phyloP scores from a whole-genome alignment of 441 rosid species.

The Corymbia calophylla region DNA sequence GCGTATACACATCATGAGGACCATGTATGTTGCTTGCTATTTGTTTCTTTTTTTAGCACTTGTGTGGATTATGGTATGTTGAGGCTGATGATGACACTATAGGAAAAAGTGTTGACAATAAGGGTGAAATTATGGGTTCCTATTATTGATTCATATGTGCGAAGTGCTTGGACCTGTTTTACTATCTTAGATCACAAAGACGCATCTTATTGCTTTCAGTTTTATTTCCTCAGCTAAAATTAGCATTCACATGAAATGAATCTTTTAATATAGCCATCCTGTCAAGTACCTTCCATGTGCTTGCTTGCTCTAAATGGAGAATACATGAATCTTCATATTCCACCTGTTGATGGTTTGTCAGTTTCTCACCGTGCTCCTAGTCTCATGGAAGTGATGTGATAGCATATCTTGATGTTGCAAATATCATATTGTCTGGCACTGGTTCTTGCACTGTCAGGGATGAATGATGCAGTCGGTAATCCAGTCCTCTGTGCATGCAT shows the following conservation, averaged over 20 bases:
- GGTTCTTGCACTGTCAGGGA: slow-evolving; percentile 19
- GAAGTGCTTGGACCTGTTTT: not conserved
- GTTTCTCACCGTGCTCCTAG: not conserved
- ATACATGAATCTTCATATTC: not conserved
- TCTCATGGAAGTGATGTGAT: not conserved
- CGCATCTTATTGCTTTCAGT: not conserved
- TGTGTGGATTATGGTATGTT: not conserved
- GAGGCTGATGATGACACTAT: not conserved
- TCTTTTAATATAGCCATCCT: not conserved
- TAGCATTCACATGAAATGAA: too few relatives aligned
- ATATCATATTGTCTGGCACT: not conserved
- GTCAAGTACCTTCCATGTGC: not conserved
- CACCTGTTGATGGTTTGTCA: not conserved
- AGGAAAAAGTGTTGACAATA: not conserved
- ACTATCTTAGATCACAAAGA: not conserved
- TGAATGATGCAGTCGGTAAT: slow-evolving; percentile 21
- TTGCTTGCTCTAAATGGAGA: not conserved
- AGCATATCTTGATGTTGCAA: not conserved
- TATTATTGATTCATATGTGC: not conserved
- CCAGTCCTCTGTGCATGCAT: slow-evolving; percentile 27
- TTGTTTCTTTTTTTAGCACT: not conserved
- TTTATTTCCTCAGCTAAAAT: not conserved
- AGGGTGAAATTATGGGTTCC: not conserved
- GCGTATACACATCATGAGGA: slow-evolving; percentile 2
- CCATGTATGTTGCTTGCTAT: slow-evolving; percentile 7